Evolutionary conservation across 2,329 filamentous ascomycete genomes (phyloP).

Genomic region (Phialophora macrospora): DNA sequence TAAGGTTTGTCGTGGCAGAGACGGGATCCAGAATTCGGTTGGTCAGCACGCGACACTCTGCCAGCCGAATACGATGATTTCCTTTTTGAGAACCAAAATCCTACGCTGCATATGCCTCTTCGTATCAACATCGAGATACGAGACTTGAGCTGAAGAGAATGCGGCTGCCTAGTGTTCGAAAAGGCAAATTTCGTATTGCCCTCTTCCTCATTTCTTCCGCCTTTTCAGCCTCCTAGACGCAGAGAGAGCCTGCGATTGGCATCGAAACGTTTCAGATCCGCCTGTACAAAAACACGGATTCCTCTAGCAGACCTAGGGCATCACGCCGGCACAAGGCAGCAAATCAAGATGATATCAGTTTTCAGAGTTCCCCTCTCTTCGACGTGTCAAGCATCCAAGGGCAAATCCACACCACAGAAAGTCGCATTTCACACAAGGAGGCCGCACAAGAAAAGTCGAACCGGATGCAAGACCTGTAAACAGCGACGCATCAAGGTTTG

Average conservation of each 20-base stretch:
- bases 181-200: constrained; percentile 27
- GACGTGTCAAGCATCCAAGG: not conserved
- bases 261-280: not conserved
- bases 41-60: not conserved
- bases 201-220: not conserved
- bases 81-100: constrained; percentile 4
- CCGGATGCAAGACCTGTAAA: constrained; percentile 30
- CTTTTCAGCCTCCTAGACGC: not conserved
- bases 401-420: not conserved
- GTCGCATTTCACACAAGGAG: constrained; percentile 21
- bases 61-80: constrained; percentile 16
- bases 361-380: constrained; percentile 16
- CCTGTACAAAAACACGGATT: constrained; percentile 1
- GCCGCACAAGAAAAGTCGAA: constrained; percentile 29
- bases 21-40: not conserved
- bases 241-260: not conserved
- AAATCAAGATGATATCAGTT: constrained; percentile 24
- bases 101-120: not conserved
- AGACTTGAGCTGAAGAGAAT: not conserved
- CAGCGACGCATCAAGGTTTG: constrained; percentile 28
- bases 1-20: not conserved
- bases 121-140: not conserved
- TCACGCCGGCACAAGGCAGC: constrained; percentile 1
- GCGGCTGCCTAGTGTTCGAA: constrained; percentile 19
- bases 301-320: not conserved